A percentile compares a stretch with the other conserved stretches of the same genome.
These are phyloP conservation scores for Psilocybe cubensis DNA, from an alignment of 768 basidiomycete genomes.

Conservation along the genomic window DNA sequence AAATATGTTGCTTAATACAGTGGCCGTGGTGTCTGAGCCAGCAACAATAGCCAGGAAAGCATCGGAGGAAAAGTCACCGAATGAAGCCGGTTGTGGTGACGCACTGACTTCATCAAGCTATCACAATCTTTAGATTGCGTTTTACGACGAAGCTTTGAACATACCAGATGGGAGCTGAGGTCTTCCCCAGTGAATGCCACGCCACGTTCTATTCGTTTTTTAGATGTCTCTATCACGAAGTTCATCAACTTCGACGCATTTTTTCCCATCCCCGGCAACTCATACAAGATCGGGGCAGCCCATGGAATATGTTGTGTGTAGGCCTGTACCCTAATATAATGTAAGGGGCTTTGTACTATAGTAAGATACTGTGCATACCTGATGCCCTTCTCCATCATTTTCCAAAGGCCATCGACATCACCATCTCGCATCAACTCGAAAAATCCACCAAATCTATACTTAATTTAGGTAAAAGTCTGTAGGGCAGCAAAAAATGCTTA, in stretches of 20 bases:
- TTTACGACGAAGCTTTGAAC: background rate
- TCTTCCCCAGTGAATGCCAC: constrained; percentile 15
- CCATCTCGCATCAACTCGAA: constrained; percentile 33
- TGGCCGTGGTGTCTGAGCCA: constrained; percentile 34
- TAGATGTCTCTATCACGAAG: constrained; percentile 24
- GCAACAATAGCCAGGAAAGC: constrained; percentile 31
- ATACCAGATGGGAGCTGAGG: constrained; percentile 32
- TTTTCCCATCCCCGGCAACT: constrained; percentile 13
- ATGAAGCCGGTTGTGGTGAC: constrained; percentile 11
- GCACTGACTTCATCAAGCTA: constrained; percentile 20
- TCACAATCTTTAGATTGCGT: too few species aligned
- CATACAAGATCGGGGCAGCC: constrained; percentile 17
- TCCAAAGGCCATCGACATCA: constrained; percentile 26
- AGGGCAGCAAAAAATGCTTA: constrained; percentile 15
- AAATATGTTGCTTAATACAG: constrained; percentile 27
- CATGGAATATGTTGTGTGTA: constrained; percentile 28
- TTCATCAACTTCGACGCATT: constrained; percentile 12
- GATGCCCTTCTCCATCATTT: constrained; percentile 19
- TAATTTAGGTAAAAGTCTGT: constrained; percentile 19
- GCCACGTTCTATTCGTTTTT: constrained; percentile 11
- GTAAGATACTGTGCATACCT: constrained; percentile 11
- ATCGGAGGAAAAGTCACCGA: constrained; percentile 21
- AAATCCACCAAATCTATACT: constrained; percentile 8
- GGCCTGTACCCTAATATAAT: constrained; percentile 13
- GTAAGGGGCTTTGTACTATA: too few species aligned